A percentile compares a stretch with the other conserved stretches of the same genome.
Conservation (phyloP, 805 yeast species). For the Kodamaea hsintzibuensis region DNA sequence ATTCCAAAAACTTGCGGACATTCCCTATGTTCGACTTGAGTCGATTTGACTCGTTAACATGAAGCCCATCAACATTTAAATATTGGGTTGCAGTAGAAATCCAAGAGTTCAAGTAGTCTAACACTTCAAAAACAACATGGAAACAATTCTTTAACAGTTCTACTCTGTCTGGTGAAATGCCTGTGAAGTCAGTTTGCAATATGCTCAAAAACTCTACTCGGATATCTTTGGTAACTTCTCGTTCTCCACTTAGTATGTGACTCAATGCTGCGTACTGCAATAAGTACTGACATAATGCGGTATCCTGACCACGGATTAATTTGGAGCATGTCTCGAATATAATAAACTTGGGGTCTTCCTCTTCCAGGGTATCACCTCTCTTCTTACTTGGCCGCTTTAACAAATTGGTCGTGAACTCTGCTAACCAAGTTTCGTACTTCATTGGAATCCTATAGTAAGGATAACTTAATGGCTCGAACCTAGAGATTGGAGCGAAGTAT, state of each 20-base stretch:
- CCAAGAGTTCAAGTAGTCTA: constrained; percentile 88
- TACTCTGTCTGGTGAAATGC: constrained; percentile 49
- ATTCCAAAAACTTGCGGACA: constrained; percentile 50
- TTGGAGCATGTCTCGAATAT: constrained; percentile 65
- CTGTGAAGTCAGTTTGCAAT: constrained; percentile 43
- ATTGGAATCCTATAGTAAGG: constrained; percentile 64
- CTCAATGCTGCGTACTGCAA: constrained; percentile 76
- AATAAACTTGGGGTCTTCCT: constrained; percentile 18
- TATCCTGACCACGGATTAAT: constrained; percentile 67
- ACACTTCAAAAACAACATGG: constrained; percentile 70
- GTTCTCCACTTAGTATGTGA: constrained; percentile 51
- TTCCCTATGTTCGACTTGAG: constrained; percentile 26
- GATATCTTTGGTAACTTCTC: constrained; percentile 45
- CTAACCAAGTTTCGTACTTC: constrained; percentile 71
- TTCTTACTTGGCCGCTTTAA: constrained; percentile 42
- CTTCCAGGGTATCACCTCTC: constrained; percentile 7
- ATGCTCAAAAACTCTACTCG: constrained; percentile 61
- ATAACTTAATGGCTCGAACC: constrained; percentile 48
- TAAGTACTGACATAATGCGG: constrained; percentile 65
- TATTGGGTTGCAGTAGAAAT: constrained; percentile 38
- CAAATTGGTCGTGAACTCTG: constrained; percentile 65
- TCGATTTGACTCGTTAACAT: constrained; percentile 11
- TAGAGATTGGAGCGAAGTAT: constrained; percentile 60
- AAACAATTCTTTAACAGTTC: constrained; percentile 67
- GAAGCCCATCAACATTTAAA: constrained; percentile 18